Evolutionary conservation across 1,284 basidiomycete genomes (phyloP).

Genomic region (Entoloma clypeatum): DNA sequence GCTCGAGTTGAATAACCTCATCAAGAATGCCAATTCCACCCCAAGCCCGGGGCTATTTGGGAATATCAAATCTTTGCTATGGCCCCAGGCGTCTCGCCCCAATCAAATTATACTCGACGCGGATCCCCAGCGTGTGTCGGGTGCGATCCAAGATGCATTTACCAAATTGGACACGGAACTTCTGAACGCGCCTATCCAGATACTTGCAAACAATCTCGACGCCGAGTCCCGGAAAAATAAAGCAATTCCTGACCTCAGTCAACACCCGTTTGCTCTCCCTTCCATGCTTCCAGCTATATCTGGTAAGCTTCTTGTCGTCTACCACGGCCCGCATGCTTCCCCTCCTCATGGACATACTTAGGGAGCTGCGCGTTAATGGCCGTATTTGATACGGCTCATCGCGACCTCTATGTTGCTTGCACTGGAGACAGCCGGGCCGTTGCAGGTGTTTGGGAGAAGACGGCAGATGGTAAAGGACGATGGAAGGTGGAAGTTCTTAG

Average conservation of each 20-base stretch:
- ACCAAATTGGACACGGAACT: conserved; percentile 77
- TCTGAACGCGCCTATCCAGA: conserved; percentile 69
- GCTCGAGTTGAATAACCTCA: conserved; percentile 65
- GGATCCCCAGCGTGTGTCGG: conserved; percentile 60
- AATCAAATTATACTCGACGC: conserved; percentile 40
- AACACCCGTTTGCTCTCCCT: conserved; percentile 64
- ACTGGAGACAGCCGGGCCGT: conserved; percentile 96
- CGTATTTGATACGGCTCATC: conserved; percentile 78
- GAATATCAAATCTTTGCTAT: conserved; percentile 40
- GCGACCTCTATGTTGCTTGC: conserved; percentile 84
- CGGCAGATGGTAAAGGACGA: conserved; percentile 50
- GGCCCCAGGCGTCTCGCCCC: conserved; percentile 34
- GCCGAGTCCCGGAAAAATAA: conserved; percentile 47
- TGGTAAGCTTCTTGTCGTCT: conserved; percentile 35
- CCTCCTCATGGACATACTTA: conserved; percentile 20
- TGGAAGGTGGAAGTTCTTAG: conserved; percentile 93
- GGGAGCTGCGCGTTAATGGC: conserved; percentile 89
- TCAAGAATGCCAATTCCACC: conserved; percentile 32
- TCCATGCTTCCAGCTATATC: conserved; percentile 79
- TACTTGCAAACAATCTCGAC: conserved; percentile 60
- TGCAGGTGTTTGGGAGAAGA: conserved; percentile 83
- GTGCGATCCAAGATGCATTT: conserved; percentile 78
- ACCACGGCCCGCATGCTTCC: conserved; percentile 1
- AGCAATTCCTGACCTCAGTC: conserved; percentile 61
- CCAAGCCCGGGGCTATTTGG: conserved; percentile 33